Base-by-base conservation (phyloP, 106 monocot genomes). In the Cymbidium sinense region DNA sequence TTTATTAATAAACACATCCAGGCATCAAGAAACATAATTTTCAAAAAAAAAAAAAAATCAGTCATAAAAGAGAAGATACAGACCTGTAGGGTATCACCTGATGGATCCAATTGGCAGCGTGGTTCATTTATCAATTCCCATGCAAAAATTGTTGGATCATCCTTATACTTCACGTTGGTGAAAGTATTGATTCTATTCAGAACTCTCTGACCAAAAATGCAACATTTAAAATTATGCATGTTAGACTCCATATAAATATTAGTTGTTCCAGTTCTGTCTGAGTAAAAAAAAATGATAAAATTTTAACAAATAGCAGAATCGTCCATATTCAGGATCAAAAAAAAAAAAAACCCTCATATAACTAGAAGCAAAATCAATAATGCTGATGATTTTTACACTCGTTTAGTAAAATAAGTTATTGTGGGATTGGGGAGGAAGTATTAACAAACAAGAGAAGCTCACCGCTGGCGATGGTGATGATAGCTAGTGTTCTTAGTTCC, bases 81-180 rank as follows among this genome's bases (percentile, higher is more conserved):
- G 11, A 91, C 92, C 92, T 95, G 93, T 35, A 96, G 79, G 35
- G 76, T 87, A 71, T 96, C 90, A 27, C 93, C 93, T 0, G 90
- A 89, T 37, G 93, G 95, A 91, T 96, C 95, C 30, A 90, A 96
- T 0, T 52, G 86, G 79, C 95, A 93, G 20, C 77, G 87, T 33
- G 95, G 93, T 43, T 96, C 95, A 77, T 96, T 93, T 52, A 96
- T 96, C 78, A 96, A 67, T 87, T 96, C 93, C 95, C 95, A 96
- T n/a, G 91, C 88, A 34, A 96, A 86, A 50, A 96, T 93, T 12
- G 95, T 96, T 5, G 93, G 93, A 80, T 93, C 95, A 58, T 96
- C 88, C 79, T 87, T 96, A 79, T 96, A 96, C 31, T 81, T 81
- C 47, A 89, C 39, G 54, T 87, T 86, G 1, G 87, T 96, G 73